These are phyloP conservation scores for Rhizophagus sp. DNA, from an alignment of 192 early-diverging fungal genomes.

Conservation along the genomic window DNA sequence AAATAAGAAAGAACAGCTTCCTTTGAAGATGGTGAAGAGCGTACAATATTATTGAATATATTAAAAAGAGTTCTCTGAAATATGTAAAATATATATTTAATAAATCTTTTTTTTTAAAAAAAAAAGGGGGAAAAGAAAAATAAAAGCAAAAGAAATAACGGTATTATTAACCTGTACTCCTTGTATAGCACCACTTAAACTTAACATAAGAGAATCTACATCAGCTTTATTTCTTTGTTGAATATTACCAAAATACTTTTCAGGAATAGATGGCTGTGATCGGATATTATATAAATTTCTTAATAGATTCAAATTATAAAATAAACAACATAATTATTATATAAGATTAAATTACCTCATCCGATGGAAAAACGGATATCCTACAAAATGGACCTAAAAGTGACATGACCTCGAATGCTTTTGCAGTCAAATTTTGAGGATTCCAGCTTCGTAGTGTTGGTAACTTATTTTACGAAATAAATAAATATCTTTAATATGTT, in stretches of 20 bases:
- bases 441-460: constrained; percentile 51
- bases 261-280: constrained; percentile 48
- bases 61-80: constrained; percentile 44
- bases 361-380: constrained; percentile 51
- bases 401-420: constrained; percentile 61
- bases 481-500: not conserved
- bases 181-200: constrained; percentile 62
- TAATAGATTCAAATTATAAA: not conserved
- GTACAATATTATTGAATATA: constrained; percentile 65
- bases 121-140: no score
- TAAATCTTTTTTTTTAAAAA: not conserved
- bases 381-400: constrained; percentile 77
- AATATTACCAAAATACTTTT: constrained; percentile 51
- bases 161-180: constrained; percentile 45
- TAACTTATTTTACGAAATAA: constrained; percentile 25
- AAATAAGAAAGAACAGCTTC: constrained; percentile 69
- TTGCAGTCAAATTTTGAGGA: constrained; percentile 52
- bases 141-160: not conserved
- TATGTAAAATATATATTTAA: not conserved
- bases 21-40: constrained; percentile 56
- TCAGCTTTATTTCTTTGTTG: constrained; percentile 54
- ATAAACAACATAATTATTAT: not conserved
- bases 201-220: constrained; percentile 52
- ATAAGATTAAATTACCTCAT: constrained; percentile 31
- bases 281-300: constrained; percentile 35